A percentile compares a stretch with the other conserved stretches of the same genome.
phyloP scores from a whole-genome alignment of 805 yeast genomes.

The Geotrichum ghanense region DNA sequence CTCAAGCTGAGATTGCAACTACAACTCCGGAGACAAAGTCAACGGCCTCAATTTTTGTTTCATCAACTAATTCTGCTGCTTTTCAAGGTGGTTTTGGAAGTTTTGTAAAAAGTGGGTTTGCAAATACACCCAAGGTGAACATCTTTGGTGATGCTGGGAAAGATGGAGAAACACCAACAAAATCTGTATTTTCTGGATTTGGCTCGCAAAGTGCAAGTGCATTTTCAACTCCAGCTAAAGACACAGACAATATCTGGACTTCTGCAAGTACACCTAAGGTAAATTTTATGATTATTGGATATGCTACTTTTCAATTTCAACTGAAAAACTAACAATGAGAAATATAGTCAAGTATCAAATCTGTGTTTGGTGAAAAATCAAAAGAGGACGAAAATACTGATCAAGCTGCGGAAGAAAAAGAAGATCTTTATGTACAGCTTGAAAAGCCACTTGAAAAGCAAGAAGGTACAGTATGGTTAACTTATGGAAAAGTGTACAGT shows the following conservation, averaged over 20 bases:
- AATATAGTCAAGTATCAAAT: conserved; percentile 30
- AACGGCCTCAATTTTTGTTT: not conserved
- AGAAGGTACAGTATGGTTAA: conserved; percentile 21
- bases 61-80: not conserved
- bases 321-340: conserved; percentile 31
- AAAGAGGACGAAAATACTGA: conserved; percentile 6
- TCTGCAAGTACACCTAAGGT: conserved; percentile 12
- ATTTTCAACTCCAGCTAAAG: conserved; percentile 24
- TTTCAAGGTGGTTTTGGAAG: conserved; percentile 4
- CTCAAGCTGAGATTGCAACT: conserved; percentile 2
- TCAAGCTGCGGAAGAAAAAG: conserved; percentile 17
- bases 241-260: conserved; percentile 14
- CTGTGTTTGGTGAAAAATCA: conserved; percentile 2
- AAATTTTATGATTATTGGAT: conserved; percentile 4
- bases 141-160: conserved; percentile 1
- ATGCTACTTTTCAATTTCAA: conserved; percentile 4
- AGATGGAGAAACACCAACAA: not conserved
- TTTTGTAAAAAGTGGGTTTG: not conserved
- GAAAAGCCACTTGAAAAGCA: conserved; percentile 16
- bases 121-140: conserved; percentile 1
- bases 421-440: conserved; percentile 14
- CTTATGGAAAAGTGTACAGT: conserved; percentile 27
- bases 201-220: conserved; percentile 34
- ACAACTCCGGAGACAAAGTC: not conserved
- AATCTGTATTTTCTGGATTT: conserved; percentile 11